Conservation (phyloP, 1,284 basidiomycete genomes). For the Caloboletus inedulis region DNA sequence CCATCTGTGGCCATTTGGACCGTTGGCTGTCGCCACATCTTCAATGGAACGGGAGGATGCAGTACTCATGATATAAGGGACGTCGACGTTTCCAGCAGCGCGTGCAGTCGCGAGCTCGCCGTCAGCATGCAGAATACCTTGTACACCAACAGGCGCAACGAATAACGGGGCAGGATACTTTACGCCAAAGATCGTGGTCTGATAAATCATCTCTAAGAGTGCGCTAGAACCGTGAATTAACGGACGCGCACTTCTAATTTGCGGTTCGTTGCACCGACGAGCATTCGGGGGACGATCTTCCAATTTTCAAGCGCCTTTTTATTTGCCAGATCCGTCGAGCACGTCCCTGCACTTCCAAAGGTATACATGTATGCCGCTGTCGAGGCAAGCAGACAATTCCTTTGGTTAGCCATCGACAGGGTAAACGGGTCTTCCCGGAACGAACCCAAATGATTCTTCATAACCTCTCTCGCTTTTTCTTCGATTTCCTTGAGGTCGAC, state of each 20-base stretch:
- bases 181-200: slow-evolving; percentile 51
- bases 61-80: slow-evolving; percentile 58
- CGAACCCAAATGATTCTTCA: slow-evolving; percentile 45
- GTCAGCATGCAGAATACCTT: slow-evolving; percentile 53
- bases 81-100: slow-evolving; percentile 49
- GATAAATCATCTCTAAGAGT: neutral
- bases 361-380: slow-evolving; percentile 49
- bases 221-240: neutral
- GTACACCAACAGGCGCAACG: slow-evolving; percentile 57
- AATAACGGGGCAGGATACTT: slow-evolving; percentile 48
- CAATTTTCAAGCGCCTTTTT: slow-evolving; percentile 42
- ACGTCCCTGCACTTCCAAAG: slow-evolving; percentile 47
- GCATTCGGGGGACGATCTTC: slow-evolving; percentile 57
- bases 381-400: neutral
- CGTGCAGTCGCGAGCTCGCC: slow-evolving; percentile 54
- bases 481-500: slow-evolving; percentile 52
- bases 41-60: slow-evolving; percentile 56
- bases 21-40: slow-evolving; percentile 49
- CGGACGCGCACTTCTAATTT: slow-evolving; percentile 42
- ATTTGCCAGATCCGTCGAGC: slow-evolving; percentile 43
- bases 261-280: slow-evolving; percentile 49
- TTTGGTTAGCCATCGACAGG: neutral
- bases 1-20: slow-evolving; percentile 43
- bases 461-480: slow-evolving; percentile 45
- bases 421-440: neutral